Evolutionary conservation across 1,139 yeast species (phyloP), one percentile per base, ranked within the genome.

Genomic region (Wickerhamomyces sp.): DNA sequence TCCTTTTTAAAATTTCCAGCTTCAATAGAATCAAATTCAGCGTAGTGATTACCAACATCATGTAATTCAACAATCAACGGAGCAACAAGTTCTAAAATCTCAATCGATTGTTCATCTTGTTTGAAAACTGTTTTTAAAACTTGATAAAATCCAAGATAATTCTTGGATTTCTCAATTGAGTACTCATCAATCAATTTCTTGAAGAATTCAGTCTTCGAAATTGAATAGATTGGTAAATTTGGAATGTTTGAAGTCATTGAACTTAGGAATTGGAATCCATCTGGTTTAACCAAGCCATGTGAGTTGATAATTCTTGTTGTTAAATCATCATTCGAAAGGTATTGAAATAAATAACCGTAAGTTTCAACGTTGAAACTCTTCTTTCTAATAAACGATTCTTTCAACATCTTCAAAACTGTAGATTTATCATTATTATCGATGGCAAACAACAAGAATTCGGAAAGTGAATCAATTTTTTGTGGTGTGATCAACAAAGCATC

Each of bases 11-110:
- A 58, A 2, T 56, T 50, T 3, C 42, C 26, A 6, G 72, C 52
- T 14, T 69, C 70, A 2, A 57, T 55, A 13, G 62, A 60, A 21
- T 41, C 44, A 37, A 70, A 55, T 26, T 61, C 65, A 27, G 68
- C 49, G 46, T 72, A 72, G 41, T 67, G 68, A 33, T 68, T 62
- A 31, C 72, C 78, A 20, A 75, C 57, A 43, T 75, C 77, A 47
- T 72, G 72, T 35, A 76, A 66, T 51, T 70, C 72, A 31, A 68
- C 60, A 15, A 75, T 57, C 41, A 77, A 47, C 19, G 61, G 57
- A 1, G 78, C 59, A 47, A 57, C 57, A 12, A 61, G 35, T 25
- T 60, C 58, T 15, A 61, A 39, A 27, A 47, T 46, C 27, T 44
- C 33, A 6, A 18, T 1, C 10, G 33, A 20, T 15, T 25, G 17